Percentiles rank a stretch among this genome's conserved stretches.
phyloP scores from a whole-genome alignment of 108 stramenopile species.

The Cyclotella choctawhatcheeana region DNA sequence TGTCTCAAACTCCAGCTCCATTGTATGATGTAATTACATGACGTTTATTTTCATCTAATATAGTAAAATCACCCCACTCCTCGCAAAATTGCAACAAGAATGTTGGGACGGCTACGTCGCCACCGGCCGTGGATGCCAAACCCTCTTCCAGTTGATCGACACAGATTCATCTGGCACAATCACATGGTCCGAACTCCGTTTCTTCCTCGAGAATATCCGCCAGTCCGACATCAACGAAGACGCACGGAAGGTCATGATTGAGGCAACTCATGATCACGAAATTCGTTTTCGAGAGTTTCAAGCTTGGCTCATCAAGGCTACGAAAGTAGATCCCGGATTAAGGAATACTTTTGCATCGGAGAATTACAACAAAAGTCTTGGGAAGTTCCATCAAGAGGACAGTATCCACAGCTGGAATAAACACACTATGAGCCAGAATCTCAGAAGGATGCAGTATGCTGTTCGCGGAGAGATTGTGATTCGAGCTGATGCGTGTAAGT shows the following conservation, averaged over 20 bases:
- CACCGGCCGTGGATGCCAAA: conserved; percentile 66
- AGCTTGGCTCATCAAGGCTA: conserved; percentile 67
- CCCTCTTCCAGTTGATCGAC: conserved; percentile 68
- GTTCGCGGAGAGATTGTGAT: conserved; percentile 82
- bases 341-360: conserved; percentile 53
- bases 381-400: conserved; percentile 39
- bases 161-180: conserved; percentile 52
- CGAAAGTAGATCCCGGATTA: conserved; percentile 59
- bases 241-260: conserved; percentile 50
- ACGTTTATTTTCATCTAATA: neutral
- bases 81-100: conserved; percentile 59
- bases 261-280: conserved; percentile 26
- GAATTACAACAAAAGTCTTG: conserved; percentile 56
- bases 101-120: conserved; percentile 69
- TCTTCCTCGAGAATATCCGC: conserved; percentile 55
- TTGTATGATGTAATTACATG: neutral
- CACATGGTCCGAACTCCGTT: conserved; percentile 51
- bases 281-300: conserved; percentile 54
- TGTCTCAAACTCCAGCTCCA: neutral
- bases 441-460: conserved; percentile 84
- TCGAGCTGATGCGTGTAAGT: conserved; percentile 63
- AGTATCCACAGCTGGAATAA: conserved; percentile 65
- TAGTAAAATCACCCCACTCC: conserved; percentile 38
- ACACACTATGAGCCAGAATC: conserved; percentile 69
- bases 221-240: conserved; percentile 31